phyloP scores from a whole-genome alignment of 768 basidiomycete genomes.

The Botryobasidium botryosum region DNA sequence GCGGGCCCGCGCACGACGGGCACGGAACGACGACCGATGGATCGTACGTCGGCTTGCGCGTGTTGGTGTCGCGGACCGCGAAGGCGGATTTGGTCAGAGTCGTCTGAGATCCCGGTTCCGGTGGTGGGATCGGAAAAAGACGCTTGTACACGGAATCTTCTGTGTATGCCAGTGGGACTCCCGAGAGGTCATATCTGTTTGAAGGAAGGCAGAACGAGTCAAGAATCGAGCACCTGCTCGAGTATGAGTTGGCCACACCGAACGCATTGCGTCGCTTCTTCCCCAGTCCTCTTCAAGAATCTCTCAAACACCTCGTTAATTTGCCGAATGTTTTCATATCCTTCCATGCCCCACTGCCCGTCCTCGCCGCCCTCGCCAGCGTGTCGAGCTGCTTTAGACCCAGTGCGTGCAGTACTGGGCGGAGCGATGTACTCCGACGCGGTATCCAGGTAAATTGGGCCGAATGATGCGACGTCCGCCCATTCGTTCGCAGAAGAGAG shows the following conservation, averaged over 20 bases:
- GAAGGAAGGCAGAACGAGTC: slow-evolving; percentile 1
- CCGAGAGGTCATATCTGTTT: slow-evolving; percentile 70
- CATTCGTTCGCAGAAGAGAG: slow-evolving; percentile 16
- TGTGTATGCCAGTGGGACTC: slow-evolving; percentile 73
- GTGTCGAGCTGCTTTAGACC: slow-evolving; percentile 18
- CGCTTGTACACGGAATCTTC: slow-evolving; percentile 51
- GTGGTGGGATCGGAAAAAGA: slow-evolving; percentile 40
- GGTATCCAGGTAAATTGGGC: slow-evolving; percentile 59
- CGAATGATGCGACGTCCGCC: slow-evolving; percentile 17
- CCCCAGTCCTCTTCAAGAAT: slow-evolving; percentile 54
- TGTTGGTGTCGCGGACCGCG: neutral
- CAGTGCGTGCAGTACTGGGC: slow-evolving; percentile 29
- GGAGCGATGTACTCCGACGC: slow-evolving; percentile 53
- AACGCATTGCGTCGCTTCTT: slow-evolving; percentile 70
- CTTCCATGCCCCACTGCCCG: slow-evolving; percentile 46
- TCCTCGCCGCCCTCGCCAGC: slow-evolving; percentile 27
- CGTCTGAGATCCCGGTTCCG: neutral
- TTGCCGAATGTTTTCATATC: slow-evolving; percentile 64
- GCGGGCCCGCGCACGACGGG: slow-evolving; percentile 41
- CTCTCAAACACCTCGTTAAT: slow-evolving; percentile 76
- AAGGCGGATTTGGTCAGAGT: neutral
- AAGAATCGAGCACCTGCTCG: neutral
- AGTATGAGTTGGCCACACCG: slow-evolving; percentile 48
- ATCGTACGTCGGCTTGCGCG: slow-evolving; percentile 34
- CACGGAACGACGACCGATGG: slow-evolving; percentile 43